These are phyloP conservation scores for Capsicum rhomboideum DNA, from an alignment of 257 asterid species.

Conservation along the genomic window DNA sequence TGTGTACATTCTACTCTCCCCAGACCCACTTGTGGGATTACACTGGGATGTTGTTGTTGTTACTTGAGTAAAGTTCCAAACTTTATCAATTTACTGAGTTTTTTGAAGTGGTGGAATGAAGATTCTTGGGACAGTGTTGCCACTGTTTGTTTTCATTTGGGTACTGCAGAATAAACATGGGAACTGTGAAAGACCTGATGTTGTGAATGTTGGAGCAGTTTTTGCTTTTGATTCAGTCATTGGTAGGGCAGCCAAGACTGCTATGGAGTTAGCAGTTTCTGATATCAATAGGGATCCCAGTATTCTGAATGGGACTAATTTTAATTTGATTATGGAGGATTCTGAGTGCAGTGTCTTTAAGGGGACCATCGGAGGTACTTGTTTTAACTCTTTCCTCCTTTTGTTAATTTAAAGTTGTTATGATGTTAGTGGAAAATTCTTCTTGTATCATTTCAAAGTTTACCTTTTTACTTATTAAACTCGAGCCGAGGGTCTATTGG, in stretches of 20 bases:
- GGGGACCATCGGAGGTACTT: slow-evolving; percentile 33
- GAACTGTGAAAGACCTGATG: slow-evolving; percentile 19
- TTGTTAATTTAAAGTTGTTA: background rate
- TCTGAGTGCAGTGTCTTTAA: slow-evolving; percentile 34
- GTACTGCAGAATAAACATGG: background rate
- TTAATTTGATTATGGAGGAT: slow-evolving; percentile 27
- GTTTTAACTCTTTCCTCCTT: background rate
- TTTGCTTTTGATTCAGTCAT: slow-evolving; percentile 28
- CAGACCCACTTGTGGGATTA: too few species aligned
- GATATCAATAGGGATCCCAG: slow-evolving; percentile 40
- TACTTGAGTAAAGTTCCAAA: background rate
- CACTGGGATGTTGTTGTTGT: too few species aligned
- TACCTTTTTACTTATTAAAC: background rate
- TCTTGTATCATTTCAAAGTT: background rate
- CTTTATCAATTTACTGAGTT: background rate
- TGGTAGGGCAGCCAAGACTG: slow-evolving; percentile 39
- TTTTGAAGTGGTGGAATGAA: background rate
- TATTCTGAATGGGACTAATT: slow-evolving; percentile 25
- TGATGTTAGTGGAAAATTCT: background rate
- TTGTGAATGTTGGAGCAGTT: slow-evolving; percentile 37
- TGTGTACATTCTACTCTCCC: too few species aligned
- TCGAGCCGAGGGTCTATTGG: rapidly evolving
- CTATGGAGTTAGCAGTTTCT: slow-evolving; percentile 42
- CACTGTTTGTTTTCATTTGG: background rate
- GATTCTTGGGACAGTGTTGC: background rate